Evolutionary conservation across 768 basidiomycete species (phyloP), one percentile per base, ranked within the genome.

Genomic region (Serendipita indica): DNA sequence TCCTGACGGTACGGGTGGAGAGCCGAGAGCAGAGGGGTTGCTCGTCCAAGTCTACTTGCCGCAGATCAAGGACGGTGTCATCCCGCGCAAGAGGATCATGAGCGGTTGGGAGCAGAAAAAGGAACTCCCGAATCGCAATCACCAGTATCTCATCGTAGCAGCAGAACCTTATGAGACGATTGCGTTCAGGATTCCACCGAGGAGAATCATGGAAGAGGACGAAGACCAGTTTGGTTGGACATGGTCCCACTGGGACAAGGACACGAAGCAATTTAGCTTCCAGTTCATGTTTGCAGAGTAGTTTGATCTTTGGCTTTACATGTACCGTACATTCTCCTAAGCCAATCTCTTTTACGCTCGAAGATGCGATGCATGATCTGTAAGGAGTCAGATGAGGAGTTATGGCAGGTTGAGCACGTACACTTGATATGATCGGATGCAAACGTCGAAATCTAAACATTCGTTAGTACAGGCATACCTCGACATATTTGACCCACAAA

Each of bases 131-230:
- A 97, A 97, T 75, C 85, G 91, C 70, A 86, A 90, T 12, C 93
- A 94, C 70, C 96, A 98, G 68, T 98, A 98, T 72, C 80, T 98
- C 65, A 89, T 98, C 61, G 94, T 97, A 61, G 96, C 94, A 16
- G 92, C 96, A n/a, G 96, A 98, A 66, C 93, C 94, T 3, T 99
- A 98, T 68, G 96, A 99, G 72, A 97, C 93, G 2, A 91, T 99
- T 64, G 90, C 92, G n/a, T 98, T 98, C 77, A 89, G 93, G 16
- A 91, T 99, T 66, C 96, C 94, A 45, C 88, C 96, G 25, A 82
- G 89, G 56, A 93, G 98, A 71, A 93, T 99, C 61, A 90, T 94
- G 65, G 90, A 91, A 66, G 80, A 87, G 45, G 69, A 68, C 33
- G 85, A 90, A 61, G 90, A 93, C 65, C 86, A 85, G 28, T 84